Evolutionary conservation across 179 eudicot species (phyloP).

Genomic region (Gypsophila paniculata): DNA sequence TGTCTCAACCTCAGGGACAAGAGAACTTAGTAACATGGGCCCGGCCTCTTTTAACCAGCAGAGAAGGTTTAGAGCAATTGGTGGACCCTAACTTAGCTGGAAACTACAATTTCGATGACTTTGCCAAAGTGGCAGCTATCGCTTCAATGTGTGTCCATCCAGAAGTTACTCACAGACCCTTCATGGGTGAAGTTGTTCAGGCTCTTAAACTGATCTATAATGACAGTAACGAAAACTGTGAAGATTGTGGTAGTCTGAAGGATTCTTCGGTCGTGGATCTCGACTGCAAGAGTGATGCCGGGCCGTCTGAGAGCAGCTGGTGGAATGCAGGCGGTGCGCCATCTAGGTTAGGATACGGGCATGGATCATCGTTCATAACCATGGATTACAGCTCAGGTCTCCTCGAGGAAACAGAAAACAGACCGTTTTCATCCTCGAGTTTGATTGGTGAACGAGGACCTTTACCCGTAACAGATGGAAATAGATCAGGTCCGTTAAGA

Average conservation of each 20-base stretch:
- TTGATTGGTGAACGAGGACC: constrained; percentile 40
- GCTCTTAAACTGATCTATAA: constrained; percentile 85
- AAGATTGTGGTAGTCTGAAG: constrained; percentile 59
- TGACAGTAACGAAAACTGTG: constrained; percentile 63
- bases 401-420: constrained; percentile 62
- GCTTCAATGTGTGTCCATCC: constrained; percentile 96
- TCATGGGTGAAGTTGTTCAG: constrained; percentile 99
- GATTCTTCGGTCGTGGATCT: constrained; percentile 70
- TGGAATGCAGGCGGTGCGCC: constrained; percentile 66
- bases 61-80: constrained; percentile 76
- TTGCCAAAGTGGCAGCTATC: constrained; percentile 91
- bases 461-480: constrained; percentile 58
- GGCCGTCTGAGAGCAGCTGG: constrained; percentile 79
- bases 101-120: constrained; percentile 64
- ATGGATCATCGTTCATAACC: constrained; percentile 66
- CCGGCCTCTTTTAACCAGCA: constrained; percentile 63
- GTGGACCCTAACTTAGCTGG: constrained; percentile 69
- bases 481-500: constrained; percentile 82
- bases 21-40: constrained; percentile 98
- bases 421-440: constrained; percentile 56
- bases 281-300: constrained; percentile 59
- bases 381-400: constrained; percentile 93
- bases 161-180: constrained; percentile 89
- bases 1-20: constrained; percentile 90
- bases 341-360: constrained; percentile 56